Evolutionary conservation across 1,284 basidiomycete genomes (phyloP).

Genomic region (Ustilago esculenta): DNA sequence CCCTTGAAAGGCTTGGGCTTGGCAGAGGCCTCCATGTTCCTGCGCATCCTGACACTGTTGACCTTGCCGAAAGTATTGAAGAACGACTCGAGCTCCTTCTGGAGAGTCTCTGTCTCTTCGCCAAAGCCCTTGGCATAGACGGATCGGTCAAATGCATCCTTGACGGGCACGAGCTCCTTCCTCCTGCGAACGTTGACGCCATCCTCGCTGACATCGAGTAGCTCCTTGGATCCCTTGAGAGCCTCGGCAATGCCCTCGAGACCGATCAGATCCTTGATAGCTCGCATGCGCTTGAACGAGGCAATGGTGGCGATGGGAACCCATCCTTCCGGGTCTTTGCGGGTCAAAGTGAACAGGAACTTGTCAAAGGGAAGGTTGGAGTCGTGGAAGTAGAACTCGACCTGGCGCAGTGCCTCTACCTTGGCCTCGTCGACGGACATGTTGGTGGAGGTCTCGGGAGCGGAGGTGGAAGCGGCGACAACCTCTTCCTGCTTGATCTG

Average conservation of each 20-base stretch:
- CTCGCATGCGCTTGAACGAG: slow-evolving; percentile 93
- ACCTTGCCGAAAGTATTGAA: slow-evolving; percentile 84
- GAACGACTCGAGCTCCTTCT: slow-evolving; percentile 82
- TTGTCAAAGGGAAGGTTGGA: slow-evolving; percentile 96
- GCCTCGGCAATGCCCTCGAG: slow-evolving; percentile 55
- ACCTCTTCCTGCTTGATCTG: slow-evolving; percentile 22
- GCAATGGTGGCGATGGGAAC: slow-evolving; percentile 85
- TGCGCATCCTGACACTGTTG: slow-evolving; percentile 86
- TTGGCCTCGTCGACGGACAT: slow-evolving; percentile 54
- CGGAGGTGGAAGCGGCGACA: slow-evolving; percentile 23
- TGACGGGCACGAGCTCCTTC: slow-evolving; percentile 69
- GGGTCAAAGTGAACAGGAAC: slow-evolving; percentile 78
- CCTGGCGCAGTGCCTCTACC: slow-evolving; percentile 52
- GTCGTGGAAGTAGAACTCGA: slow-evolving; percentile 91
- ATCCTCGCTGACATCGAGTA: slow-evolving; percentile 81
- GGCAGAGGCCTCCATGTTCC: slow-evolving; percentile 68
- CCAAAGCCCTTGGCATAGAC: slow-evolving; percentile 81
- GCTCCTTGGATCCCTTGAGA: slow-evolving; percentile 43
- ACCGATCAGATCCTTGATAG: slow-evolving; percentile 68
- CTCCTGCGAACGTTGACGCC: slow-evolving; percentile 78
- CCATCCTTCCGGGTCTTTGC: slow-evolving; percentile 75
- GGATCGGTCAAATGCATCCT: slow-evolving; percentile 65
- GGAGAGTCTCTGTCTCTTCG: slow-evolving; percentile 77
- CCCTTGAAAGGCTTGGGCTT: slow-evolving; percentile 85
- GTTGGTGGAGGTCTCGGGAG: slow-evolving; percentile 16